These are phyloP conservation scores for Crithidia expoeki DNA, from an alignment of 208 protist species.

Conservation along the genomic window DNA sequence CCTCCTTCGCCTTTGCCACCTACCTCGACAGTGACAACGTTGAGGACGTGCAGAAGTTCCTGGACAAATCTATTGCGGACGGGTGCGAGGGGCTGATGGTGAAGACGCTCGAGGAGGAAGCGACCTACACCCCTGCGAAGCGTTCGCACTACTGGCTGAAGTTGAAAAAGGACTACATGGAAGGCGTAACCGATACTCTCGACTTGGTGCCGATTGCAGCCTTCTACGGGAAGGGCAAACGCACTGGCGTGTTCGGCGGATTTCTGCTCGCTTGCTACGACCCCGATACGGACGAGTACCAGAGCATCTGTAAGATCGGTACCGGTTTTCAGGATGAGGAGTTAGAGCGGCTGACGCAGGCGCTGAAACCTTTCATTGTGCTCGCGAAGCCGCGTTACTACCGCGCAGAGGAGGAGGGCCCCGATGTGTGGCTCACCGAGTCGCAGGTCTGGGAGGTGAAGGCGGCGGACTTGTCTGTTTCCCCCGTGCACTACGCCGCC, in stretches of 20 bases:
- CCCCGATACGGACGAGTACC: slow-evolving; percentile 95
- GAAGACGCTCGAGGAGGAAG: slow-evolving; percentile 95
- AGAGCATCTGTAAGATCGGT: slow-evolving; percentile 98
- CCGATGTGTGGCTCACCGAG: slow-evolving; percentile 97
- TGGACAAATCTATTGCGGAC: slow-evolving; percentile 94
- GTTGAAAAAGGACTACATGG: slow-evolving; percentile 99
- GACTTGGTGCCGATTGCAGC: slow-evolving; percentile 99
- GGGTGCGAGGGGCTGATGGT: slow-evolving; percentile 98
- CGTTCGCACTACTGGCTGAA: slow-evolving; percentile 98
- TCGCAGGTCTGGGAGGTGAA: slow-evolving; percentile 98
- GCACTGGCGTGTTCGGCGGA: slow-evolving; percentile 97
- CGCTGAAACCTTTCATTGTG: slow-evolving; percentile 67
- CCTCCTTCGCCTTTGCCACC: slow-evolving; percentile 90
- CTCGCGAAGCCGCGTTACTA: slow-evolving; percentile 84
- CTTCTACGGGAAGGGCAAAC: slow-evolving; percentile 98
- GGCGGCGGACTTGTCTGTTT: slow-evolving; percentile 98
- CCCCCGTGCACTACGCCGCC: slow-evolving; percentile 95
- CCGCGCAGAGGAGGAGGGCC: slow-evolving; percentile 51
- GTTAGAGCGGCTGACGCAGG: slow-evolving; percentile 75
- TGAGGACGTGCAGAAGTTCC: slow-evolving; percentile 95
- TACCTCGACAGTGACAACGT: slow-evolving; percentile 86
- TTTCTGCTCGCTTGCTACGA: slow-evolving; percentile 99
- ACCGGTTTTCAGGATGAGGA: slow-evolving; percentile 97
- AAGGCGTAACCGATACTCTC: slow-evolving; percentile 97
- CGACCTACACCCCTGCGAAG: slow-evolving; percentile 96